These are phyloP conservation scores for Yarrowia sp. DNA, from an alignment of 805 yeast genomes.

Conservation along the genomic window DNA sequence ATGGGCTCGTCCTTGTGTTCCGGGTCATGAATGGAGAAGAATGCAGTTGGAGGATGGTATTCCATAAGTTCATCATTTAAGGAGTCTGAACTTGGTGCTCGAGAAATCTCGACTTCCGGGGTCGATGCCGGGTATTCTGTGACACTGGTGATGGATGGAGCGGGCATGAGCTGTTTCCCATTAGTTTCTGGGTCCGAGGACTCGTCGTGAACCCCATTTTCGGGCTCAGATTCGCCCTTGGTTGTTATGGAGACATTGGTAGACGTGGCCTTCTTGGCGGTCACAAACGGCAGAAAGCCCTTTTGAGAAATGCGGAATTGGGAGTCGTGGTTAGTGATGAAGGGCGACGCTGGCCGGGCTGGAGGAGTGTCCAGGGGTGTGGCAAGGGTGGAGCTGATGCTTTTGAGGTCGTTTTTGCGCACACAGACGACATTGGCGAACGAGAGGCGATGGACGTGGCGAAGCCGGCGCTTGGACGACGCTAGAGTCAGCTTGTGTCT, in stretches of 20 bases:
- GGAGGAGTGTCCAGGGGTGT: slow-evolving; percentile 33
- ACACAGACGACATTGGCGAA: slow-evolving; percentile 30
- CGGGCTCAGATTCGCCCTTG: slow-evolving; percentile 23
- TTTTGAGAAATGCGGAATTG: slow-evolving; percentile 31
- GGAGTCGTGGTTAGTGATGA: slow-evolving; percentile 25
- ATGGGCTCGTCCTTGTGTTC: slow-evolving; percentile 6
- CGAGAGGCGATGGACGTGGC: slow-evolving; percentile 33
- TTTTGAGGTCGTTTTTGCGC: slow-evolving; percentile 17
- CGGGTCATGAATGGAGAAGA: slow-evolving; percentile 33
- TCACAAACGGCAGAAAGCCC: slow-evolving; percentile 30
- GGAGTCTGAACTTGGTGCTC: not conserved
- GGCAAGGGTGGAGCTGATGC: not conserved
- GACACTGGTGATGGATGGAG: not conserved
- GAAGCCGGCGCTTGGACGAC: slow-evolving; percentile 36
- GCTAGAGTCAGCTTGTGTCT: slow-evolving; percentile 39
- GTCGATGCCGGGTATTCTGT: not conserved
- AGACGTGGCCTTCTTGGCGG: slow-evolving; percentile 27
- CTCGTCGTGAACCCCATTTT: not conserved
- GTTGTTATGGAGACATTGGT: slow-evolving; percentile 33
- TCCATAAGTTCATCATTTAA: slow-evolving; percentile 20
- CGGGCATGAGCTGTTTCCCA: slow-evolving; percentile 7
- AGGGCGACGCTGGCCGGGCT: slow-evolving; percentile 4
- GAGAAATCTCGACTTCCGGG: slow-evolving; percentile 8
- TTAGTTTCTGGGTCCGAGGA: not conserved
- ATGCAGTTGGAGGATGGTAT: slow-evolving; percentile 23